A percentile compares a stretch with the other conserved stretches of the same genome.
Evolutionary conservation across 345 rosid species (phyloP).

Genomic region (Theobroma cacao): DNA sequence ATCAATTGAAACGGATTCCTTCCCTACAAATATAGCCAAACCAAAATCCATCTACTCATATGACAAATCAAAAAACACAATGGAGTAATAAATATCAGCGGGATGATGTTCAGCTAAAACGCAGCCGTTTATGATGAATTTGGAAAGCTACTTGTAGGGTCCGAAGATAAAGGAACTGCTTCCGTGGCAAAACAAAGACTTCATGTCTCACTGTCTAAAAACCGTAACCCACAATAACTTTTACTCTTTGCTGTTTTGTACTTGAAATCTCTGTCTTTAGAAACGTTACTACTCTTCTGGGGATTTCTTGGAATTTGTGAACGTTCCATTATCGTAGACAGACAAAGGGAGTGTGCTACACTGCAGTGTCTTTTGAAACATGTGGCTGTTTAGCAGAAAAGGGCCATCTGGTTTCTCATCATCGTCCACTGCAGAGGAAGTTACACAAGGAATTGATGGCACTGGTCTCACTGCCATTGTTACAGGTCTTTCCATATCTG

Average conservation of each 20-base stretch:
- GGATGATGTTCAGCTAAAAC: background rate
- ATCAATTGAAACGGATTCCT: background rate
- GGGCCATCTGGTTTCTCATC: constrained; percentile 57
- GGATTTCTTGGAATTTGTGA: background rate
- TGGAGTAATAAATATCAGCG: too few relatives aligned
- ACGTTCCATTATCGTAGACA: too few relatives aligned
- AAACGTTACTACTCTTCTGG: background rate
- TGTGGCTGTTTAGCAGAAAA: constrained; percentile 47
- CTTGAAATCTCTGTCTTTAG: background rate
- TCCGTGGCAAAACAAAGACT: background rate
- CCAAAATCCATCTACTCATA: background rate
- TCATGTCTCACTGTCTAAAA: background rate
- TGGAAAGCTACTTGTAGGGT: background rate
- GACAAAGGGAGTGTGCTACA: background rate
- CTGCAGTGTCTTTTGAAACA: background rate
- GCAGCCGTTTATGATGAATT: background rate
- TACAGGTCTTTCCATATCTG: constrained; percentile 32
- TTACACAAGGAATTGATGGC: constrained; percentile 53
- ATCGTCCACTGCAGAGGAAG: constrained; percentile 57
- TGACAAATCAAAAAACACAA: background rate
- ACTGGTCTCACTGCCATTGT: constrained; percentile 63
- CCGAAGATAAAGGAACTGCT: background rate
- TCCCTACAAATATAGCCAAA: background rate
- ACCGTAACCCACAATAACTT: background rate
- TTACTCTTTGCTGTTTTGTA: background rate